phyloP scores from a whole-genome alignment of 2,329 filamentous ascomycete species.

The Thelonectria olida region DNA sequence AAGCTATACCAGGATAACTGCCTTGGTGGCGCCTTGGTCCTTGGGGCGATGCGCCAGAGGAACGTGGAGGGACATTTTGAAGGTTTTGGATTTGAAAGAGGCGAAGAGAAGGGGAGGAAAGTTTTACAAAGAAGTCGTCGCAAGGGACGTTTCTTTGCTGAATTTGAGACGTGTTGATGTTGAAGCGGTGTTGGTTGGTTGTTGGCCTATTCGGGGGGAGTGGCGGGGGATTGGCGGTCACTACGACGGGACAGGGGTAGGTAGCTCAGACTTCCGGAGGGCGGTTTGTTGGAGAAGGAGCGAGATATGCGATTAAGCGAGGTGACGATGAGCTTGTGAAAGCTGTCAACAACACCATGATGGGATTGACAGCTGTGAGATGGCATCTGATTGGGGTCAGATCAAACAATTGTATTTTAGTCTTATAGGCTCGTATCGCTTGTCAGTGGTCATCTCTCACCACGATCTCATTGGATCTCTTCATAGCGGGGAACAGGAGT shows the following conservation, averaged over 20 bases:
- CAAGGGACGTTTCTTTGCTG: conserved; percentile 8
- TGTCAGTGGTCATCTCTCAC: no score
- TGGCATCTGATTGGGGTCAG: no score
- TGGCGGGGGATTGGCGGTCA: conserved; percentile 24
- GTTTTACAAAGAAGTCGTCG: conserved; percentile 6
- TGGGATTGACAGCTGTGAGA: not conserved
- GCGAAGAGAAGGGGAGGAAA: not conserved
- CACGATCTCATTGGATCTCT: not conserved
- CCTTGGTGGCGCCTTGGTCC: conserved; percentile 79
- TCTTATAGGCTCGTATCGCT: no score
- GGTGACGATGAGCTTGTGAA: conserved; percentile 13
- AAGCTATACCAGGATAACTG: conserved; percentile 82
- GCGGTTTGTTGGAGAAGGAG: not conserved
- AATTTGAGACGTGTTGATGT: not conserved
- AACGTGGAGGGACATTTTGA: conserved; percentile 65
- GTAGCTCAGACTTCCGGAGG: not conserved
- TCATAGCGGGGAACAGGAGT: not conserved
- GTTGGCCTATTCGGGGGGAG: conserved; percentile 11
- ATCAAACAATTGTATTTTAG: no score
- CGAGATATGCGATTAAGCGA: conserved; percentile 33
- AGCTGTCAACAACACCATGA: conserved; percentile 11
- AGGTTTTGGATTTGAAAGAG: not conserved
- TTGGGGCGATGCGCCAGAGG: conserved; percentile 59
- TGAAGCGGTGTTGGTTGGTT: conserved; percentile 13
- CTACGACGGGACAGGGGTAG: conserved; percentile 16